Evolutionary conservation across 1,284 basidiomycete species (phyloP).

Genomic region (Boletellus sp.): DNA sequence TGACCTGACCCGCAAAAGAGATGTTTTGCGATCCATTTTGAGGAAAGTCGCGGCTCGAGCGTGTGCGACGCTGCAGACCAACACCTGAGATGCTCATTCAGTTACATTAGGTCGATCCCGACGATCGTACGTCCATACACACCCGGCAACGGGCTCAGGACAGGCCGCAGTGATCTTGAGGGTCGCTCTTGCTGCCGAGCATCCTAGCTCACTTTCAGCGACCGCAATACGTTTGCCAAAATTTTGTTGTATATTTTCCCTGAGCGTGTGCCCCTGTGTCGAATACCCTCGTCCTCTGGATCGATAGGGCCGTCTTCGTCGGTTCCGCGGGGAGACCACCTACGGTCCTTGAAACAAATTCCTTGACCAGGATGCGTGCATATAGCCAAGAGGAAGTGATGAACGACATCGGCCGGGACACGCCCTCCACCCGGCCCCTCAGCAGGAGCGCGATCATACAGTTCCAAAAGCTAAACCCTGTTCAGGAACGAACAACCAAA

Average conservation of each 20-base stretch:
- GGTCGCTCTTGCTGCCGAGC: conserved; percentile 78
- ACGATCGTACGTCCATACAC: conserved; percentile 37
- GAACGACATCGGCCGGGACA: conserved; percentile 75
- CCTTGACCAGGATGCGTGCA: conserved; percentile 81
- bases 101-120: neutral
- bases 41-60: conserved; percentile 83
- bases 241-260: conserved; percentile 82
- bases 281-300: conserved; percentile 27
- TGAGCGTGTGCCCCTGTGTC: conserved; percentile 29
- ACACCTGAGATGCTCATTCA: conserved; percentile 46
- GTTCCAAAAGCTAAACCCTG: conserved; percentile 52
- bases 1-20: conserved; percentile 72
- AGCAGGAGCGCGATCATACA: conserved; percentile 57
- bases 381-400: conserved; percentile 87
- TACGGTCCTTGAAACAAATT: conserved; percentile 84
- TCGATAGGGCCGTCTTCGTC: conserved; percentile 27
- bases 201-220: conserved; percentile 80
- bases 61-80: conserved; percentile 74
- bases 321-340: conserved; percentile 82
- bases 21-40: conserved; percentile 89
- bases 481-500: neutral
- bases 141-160: conserved; percentile 79
- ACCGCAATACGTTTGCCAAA: conserved; percentile 70
- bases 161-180: conserved; percentile 76
- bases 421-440: conserved; percentile 54